Percentiles rank a stretch among this genome's conserved stretches.
phyloP scores from a whole-genome alignment of 805 yeast genomes.

The Zygosaccharomyces bailii region DNA sequence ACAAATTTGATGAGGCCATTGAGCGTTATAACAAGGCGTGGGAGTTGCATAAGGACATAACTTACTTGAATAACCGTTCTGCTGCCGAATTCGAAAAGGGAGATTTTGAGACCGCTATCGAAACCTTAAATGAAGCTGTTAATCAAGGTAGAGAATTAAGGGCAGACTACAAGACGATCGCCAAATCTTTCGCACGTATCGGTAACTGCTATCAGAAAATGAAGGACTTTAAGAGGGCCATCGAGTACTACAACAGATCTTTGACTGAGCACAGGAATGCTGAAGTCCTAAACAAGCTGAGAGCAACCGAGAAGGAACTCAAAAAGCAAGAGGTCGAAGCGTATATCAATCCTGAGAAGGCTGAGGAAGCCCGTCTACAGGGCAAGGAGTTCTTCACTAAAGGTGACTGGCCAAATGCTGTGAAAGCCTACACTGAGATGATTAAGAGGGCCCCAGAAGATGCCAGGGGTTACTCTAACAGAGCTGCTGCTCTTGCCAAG shows the following conservation, averaged over 20 bases:
- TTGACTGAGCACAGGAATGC: conserved; percentile 97
- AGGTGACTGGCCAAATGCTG: conserved; percentile 96
- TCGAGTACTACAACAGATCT: conserved; percentile 78
- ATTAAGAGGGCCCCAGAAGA: conserved; percentile 95
- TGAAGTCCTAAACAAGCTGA: conserved; percentile 81
- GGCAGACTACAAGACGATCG: conserved; percentile 87
- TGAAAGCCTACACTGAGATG: conserved; percentile 92
- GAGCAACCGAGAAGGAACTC: conserved; percentile 80
- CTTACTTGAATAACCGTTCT: conserved; percentile 92
- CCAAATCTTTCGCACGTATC: conserved; percentile 89
- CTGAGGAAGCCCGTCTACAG: conserved; percentile 89
- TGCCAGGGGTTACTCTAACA: conserved; percentile 93
- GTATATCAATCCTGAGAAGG: conserved; percentile 85
- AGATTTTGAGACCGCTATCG: conserved; percentile 79
- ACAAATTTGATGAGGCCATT: conserved; percentile 91
- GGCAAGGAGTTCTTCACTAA: conserved; percentile 88
- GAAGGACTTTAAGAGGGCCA: conserved; percentile 69
- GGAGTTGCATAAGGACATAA: conserved; percentile 75
- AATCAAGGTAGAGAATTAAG: conserved; percentile 86
- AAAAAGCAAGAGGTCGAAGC: conserved; percentile 73
- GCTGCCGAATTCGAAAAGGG: conserved; percentile 98
- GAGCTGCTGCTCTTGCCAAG: conserved; percentile 96
- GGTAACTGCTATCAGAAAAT: conserved; percentile 79
- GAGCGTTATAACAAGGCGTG: conserved; percentile 82
- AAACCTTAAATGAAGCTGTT: conserved; percentile 76